Conservation (phyloP, 1,139 yeast genomes). For the Geotrichum armillariae region DNA sequence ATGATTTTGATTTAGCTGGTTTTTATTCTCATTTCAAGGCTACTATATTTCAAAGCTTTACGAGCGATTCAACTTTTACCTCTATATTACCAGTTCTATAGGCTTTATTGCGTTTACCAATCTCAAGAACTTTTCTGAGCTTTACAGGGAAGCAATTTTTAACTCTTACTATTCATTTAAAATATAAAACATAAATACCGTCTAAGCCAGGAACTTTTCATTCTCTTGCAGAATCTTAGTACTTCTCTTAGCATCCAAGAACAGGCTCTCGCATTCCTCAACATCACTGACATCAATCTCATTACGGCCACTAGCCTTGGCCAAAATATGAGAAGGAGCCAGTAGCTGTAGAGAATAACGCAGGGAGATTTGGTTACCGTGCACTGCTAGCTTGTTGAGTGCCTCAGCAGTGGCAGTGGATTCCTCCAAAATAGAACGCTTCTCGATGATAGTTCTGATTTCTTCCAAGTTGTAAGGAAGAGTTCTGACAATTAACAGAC, state of each 20-base stretch:
- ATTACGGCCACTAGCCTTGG: conserved; percentile 68
- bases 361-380: conserved; percentile 74
- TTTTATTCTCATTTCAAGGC: too few relatives aligned
- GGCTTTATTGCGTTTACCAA: too few relatives aligned
- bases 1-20: too few relatives aligned
- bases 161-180: too few relatives aligned
- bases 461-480: conserved; percentile 83
- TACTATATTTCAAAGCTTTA: too few relatives aligned
- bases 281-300: conserved; percentile 72
- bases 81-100: too few relatives aligned
- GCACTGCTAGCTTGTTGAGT: conserved; percentile 65
- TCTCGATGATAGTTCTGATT: conserved; percentile 74
- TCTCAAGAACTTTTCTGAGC: too few relatives aligned
- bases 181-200: conserved; percentile 6
- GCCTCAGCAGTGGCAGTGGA: conserved; percentile 66
- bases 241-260: conserved; percentile 87
- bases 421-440: conserved; percentile 76
- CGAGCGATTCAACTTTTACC: too few relatives aligned
- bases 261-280: conserved; percentile 82
- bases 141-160: too few relatives aligned
- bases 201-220: conserved; percentile 33
- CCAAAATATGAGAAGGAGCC: conserved; percentile 86
- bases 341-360: conserved; percentile 90
- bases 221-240: conserved; percentile 64
- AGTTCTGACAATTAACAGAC: conserved; percentile 88